Base-by-base conservation (phyloP, 345 rosid genomes). In the Gossypium bickii region DNA sequence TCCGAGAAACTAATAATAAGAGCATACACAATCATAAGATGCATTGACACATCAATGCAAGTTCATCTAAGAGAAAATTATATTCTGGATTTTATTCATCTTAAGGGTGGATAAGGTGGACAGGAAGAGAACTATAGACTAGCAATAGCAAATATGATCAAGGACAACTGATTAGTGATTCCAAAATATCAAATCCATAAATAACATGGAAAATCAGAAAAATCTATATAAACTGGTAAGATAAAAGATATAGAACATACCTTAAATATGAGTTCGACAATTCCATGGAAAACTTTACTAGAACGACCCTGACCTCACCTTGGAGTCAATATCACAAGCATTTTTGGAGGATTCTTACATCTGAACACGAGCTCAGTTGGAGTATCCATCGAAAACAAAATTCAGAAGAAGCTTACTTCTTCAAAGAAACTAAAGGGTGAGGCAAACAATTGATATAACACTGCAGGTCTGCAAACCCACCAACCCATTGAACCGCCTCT, bases 401-500 rank as follows among this genome's bases (percentile, higher is more conserved):
- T 75, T 90, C 97, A 67, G 97, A 88, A 7, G 98, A 93, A 77
- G 92, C 88, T 79, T 91, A 90, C 82, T 95, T 95, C 84, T 95
- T 95, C 18, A 97, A 91, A 76, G 93, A 91, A 80, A 82, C 88
- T 84, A 93, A 73, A 49, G 99, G 98, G 77, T 91, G 97, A 47
- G 98, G 97, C 86, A 95, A 85, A 79, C 90, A 91, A 83, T 95
- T 93, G 65, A 93, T 85, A 75, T 87, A 95, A 72, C 96, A 94
- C 43, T 94, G 94, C 77, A 87, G 97, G 86, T 94, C 98, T 15
- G 91, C 98, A 82, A 94, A 92, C 68, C 90, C 92, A 76, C 98
- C 99, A 56, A 95, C 99, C 99, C 98, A 95, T 65, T 90, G 94
- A 81, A 93, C 86, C 53, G 98, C 98, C 79, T 91, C 99, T 79